A percentile compares a stretch with the other conserved stretches of the same genome.
phyloP scores from a whole-genome alignment of 1,139 yeast genomes.

The Geotrichum bryndzae region DNA sequence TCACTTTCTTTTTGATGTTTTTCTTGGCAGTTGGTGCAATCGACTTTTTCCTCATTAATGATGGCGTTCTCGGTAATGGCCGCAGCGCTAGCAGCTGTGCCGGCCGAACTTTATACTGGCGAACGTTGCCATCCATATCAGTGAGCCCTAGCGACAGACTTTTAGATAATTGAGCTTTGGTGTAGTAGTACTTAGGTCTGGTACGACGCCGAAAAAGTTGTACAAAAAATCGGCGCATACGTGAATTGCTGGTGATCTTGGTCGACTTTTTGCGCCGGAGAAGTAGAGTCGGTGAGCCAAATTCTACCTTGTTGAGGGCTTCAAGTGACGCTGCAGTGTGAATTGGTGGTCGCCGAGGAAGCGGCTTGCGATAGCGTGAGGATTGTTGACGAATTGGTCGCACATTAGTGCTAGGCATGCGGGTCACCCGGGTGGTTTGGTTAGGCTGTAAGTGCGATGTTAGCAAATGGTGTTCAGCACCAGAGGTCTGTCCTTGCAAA shows the following conservation, averaged over 20 bases:
- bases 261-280: conserved; percentile 22
- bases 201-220: conserved; percentile 23
- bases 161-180: conserved; percentile 21
- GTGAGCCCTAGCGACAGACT: background rate
- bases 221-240: conserved; percentile 23
- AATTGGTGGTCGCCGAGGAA: conserved; percentile 4
- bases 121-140: background rate
- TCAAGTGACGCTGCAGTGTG: conserved; percentile 15
- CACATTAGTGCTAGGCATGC: background rate
- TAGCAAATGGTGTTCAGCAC: background rate
- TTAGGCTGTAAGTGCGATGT: background rate
- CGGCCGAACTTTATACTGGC: conserved; percentile 9
- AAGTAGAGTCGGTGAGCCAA: conserved; percentile 15
- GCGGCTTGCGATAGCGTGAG: background rate
- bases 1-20: background rate
- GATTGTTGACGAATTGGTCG: background rate
- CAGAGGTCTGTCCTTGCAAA: background rate
- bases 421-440: background rate
- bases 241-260: conserved; percentile 22
- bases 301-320: conserved; percentile 14
- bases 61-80: conserved; percentile 7
- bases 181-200: conserved; percentile 20
- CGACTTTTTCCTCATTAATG: background rate
- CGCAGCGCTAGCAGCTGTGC: conserved; percentile 5
- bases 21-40: background rate